Percentiles rank a stretch among this genome's conserved stretches.
Conservation (phyloP, 371 early-diverging fungal species). For the Circinella minor region DNA sequence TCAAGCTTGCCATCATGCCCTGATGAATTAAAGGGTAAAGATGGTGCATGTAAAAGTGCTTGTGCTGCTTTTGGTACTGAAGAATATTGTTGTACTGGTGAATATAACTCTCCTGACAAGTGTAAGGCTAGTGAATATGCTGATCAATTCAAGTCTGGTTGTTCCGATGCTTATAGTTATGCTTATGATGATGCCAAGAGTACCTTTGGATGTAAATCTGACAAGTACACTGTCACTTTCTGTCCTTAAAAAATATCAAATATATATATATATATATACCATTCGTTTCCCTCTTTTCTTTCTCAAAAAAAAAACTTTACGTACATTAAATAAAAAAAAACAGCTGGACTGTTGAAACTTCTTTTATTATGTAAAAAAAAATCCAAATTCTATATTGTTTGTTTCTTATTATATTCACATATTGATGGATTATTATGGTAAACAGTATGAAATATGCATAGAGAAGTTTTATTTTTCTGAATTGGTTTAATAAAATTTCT, state of each 20-base stretch:
- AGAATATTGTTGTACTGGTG: conserved; percentile 25
- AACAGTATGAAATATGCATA: no score
- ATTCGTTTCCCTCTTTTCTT: no score
- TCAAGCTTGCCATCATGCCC: conserved; percentile 21
- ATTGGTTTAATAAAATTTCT: no score
- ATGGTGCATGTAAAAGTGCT: conserved; percentile 26
- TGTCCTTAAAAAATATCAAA: conserved; percentile 17
- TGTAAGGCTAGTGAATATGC: conserved; percentile 20
- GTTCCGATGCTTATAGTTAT: conserved; percentile 42
- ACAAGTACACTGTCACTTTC: conserved; percentile 31
- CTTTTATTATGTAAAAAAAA: no score
- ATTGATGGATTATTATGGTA: no score
- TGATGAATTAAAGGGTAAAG: conserved; percentile 15
- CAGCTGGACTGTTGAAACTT: no score
- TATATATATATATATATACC: background rate
- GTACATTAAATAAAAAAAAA: no score
- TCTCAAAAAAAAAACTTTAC: no score
- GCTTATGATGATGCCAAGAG: conserved; percentile 38
- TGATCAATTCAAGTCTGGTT: conserved; percentile 19
- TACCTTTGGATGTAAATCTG: conserved; percentile 28
- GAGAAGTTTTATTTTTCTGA: no score
- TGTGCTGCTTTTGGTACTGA: conserved; percentile 21
- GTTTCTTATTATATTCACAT: no score
- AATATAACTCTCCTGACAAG: conserved; percentile 14
- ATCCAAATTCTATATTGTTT: no score